Evolutionary conservation across 2,329 filamentous ascomycete species (phyloP).

Genomic region (Nothomitra cinnamomea): DNA sequence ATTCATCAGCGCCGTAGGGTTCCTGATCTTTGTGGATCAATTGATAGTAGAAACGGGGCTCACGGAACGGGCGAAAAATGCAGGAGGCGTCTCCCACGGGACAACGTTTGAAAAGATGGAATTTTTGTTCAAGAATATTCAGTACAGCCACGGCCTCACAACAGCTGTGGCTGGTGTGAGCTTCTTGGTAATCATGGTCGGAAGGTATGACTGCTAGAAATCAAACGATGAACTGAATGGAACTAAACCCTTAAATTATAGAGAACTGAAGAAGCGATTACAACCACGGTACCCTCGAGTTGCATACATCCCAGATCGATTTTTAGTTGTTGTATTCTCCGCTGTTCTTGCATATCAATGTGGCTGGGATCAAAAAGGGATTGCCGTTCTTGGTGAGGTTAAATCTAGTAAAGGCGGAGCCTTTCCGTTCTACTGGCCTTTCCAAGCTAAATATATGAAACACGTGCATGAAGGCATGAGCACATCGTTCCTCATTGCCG

Average conservation of each 20-base stretch:
- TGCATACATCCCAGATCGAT: constrained; percentile 82
- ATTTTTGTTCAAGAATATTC: constrained; percentile 55
- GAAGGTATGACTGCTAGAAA: constrained; percentile 37
- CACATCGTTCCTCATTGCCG: constrained; percentile 80
- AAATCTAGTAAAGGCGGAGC: constrained; percentile 51
- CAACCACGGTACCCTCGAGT: constrained; percentile 65
- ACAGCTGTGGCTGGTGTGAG: constrained; percentile 59
- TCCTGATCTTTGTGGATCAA: constrained; percentile 92
- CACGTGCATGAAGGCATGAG: constrained; percentile 77
- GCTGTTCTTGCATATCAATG: constrained; percentile 63
- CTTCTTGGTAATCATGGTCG: constrained; percentile 81
- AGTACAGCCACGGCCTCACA: constrained; percentile 56
- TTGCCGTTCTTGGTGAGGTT: constrained; percentile 70
- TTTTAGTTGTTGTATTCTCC: constrained; percentile 72
- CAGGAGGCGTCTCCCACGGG: constrained; percentile 53
- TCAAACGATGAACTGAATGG: too few species aligned
- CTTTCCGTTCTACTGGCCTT: constrained; percentile 77
- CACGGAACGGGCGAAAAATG: constrained; percentile 42
- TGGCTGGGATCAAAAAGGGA: constrained; percentile 61
- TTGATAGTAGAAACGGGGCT: constrained; percentile 81
- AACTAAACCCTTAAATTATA: constrained; percentile 18
- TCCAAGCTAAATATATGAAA: constrained; percentile 55
- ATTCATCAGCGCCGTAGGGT: constrained; percentile 93
- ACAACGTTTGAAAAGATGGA: constrained; percentile 73
- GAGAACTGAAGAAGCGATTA: constrained; percentile 64